Base-by-base conservation (phyloP, 768 basidiomycete species). In the Mycena olivaceomarginata region DNA sequence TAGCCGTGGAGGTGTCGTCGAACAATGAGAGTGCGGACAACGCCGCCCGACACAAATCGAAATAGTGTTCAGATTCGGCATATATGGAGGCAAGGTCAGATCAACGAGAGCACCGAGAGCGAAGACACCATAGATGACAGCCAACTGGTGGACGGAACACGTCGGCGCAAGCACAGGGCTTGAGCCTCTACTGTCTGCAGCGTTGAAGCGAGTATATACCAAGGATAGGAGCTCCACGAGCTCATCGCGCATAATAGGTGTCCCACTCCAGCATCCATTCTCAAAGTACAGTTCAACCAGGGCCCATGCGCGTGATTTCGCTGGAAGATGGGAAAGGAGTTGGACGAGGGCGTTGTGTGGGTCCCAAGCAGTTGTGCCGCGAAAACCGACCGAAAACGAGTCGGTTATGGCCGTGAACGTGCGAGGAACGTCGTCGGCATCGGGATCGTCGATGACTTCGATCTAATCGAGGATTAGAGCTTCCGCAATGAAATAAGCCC, bases 231-330 rank as follows among this genome's bases (percentile, higher is more conserved):
- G 72, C 16, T 66, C 72, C 0, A 45, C 2, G 31, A 67, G 18
- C 53, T 73, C 64, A 10, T 40, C 53, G 41, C 62, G 62, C 70
- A 71, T 64, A 10, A 71, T 51, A 4, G 70, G 62, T 0, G 62
- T 71, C 37, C 70, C 70, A 15, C 62, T 71, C 70, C 70, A 71
- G 15, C 70, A 64, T 3, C 70, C 70, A 10, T 71, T 63, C 22
- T 64, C 31, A 13, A 64, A 71, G 39, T 71, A 71, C 10, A 71
- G 20, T 31, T 71, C 70, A 37, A n/a, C 31, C 4, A 71, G 62
- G 6, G 51, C 37, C 62, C 48, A 64, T 2, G 70, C 70, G 39
- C 70, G 70, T 18, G 48, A 13, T 25, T 53, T 53, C 31, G 18
- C 8, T 5, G 67, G 67, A 8, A 71, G 70, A 16, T 18, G 48